Evolutionary conservation across 106 monocot species (phyloP), one percentile per base, ranked within the genome.

Genomic region (Vanilla planifolia): DNA sequence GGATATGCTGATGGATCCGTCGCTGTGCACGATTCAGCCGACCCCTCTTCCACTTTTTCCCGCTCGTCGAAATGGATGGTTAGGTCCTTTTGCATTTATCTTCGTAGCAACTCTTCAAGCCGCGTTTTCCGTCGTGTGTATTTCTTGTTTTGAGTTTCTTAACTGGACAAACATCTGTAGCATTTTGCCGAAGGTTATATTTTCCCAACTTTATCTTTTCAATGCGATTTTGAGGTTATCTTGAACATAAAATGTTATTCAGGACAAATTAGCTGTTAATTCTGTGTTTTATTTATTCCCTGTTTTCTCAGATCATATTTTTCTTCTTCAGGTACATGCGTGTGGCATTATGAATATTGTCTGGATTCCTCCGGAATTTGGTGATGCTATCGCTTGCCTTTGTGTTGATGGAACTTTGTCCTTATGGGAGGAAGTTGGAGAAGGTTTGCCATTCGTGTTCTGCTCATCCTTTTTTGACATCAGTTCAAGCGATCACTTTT

Each of bases 311-410:
- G n/a, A 56, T n/a, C n/a, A n/a, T n/a, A n/a, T n/a, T n/a, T n/a
- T n/a, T 50, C 4, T 69, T 29, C 36, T 67, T 22, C 69, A 98
- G 98, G 92, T 77, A 21, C 79, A 76, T 53, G 62, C 23, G 35
- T 46, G 45, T 52, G 50, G 74, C 27, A 60, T 98, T 58, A 51
- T 26, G 58, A 78, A 82, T 52, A 45, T 98, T 36, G 56, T 88
- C 34, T 98, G 98, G 98, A 52, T 82, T 73, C 98, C 98, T 58
- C 92, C 98, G 5, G 98, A 92, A 42, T 81, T 76, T 41, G 98
- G 98, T 25, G 98, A 98, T 69, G 98, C 85, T 2, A 58, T 98
- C 65, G 84, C 92, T 48, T 88, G 88, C 67, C 68, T 92, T 46
- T 84, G 74, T 56, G 39, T 50, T 30, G 87, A 92, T 66, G 98